A percentile compares a stretch with the other conserved stretches of the same genome.
phyloP scores from a whole-genome alignment of 2,329 filamentous ascomycete genomes.

The Neonectria sp. region DNA sequence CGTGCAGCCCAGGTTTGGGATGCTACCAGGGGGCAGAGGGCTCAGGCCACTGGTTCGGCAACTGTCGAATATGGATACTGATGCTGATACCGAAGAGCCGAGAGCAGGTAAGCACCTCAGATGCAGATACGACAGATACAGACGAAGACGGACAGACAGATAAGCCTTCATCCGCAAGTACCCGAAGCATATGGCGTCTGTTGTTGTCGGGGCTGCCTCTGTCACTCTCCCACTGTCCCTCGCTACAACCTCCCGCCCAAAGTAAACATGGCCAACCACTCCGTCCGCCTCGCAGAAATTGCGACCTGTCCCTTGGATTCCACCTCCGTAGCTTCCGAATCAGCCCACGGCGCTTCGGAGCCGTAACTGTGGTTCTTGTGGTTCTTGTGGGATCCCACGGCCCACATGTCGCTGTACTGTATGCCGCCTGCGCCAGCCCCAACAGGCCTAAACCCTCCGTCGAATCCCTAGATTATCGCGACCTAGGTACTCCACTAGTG shows the following conservation, averaged over 20 bases:
- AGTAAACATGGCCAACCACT: not conserved
- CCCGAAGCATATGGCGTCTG: not conserved
- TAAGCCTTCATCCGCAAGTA: conserved; percentile 9
- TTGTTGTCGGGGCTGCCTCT: not conserved
- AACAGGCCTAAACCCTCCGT: conserved; percentile 25
- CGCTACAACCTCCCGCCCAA: not conserved
- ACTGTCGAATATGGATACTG: conserved; percentile 21
- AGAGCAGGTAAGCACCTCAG: not conserved
- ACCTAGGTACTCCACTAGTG: conserved; percentile 39
- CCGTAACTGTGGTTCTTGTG: not conserved
- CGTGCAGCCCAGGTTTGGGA: conserved; percentile 1
- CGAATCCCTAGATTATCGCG: conserved; percentile 43
- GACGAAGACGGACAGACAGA: not conserved
- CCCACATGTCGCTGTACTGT: conserved; percentile 21
- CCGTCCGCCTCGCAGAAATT: conserved; percentile 4
- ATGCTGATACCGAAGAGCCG: conserved; percentile 17
- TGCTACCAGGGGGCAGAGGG: conserved; percentile 38
- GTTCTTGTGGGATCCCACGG: conserved; percentile 6
- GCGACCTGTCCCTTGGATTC: conserved; percentile 13
- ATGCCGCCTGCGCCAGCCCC: conserved; percentile 19
- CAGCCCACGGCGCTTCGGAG: conserved; percentile 21
- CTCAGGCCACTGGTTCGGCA: conserved; percentile 45
- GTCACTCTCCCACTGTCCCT: not conserved
- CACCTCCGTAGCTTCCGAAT: conserved; percentile 29
- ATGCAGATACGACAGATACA: not conserved